Evolutionary conservation across 179 eudicot genomes (phyloP).

Genomic region (Monotropa hypopitys): DNA sequence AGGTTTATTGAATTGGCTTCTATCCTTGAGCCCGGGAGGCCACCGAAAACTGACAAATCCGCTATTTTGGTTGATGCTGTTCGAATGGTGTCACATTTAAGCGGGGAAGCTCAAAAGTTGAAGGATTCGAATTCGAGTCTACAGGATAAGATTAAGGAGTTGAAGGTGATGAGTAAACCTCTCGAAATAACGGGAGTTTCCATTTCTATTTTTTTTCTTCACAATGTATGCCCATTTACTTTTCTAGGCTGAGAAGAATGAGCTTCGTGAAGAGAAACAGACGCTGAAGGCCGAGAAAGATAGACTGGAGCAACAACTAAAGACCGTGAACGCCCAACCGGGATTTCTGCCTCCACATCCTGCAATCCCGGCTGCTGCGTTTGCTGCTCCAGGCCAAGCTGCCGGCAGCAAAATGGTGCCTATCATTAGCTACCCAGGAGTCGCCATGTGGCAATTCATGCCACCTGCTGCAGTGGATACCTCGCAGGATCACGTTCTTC

Average conservation of each 20-base stretch:
- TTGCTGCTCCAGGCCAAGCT: constrained; percentile 27
- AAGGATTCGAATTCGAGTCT: constrained; percentile 63
- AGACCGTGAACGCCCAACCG: constrained; percentile 41
- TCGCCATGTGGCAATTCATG: constrained; percentile 96
- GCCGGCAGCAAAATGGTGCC: constrained; percentile 60
- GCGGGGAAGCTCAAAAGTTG: constrained; percentile 75
- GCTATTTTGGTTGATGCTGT: constrained; percentile 78
- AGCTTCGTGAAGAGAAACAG: constrained; percentile 83
- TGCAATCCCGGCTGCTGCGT: constrained; percentile 53
- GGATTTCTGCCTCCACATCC: constrained; percentile 32
- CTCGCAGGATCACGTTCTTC: constrained; percentile 74
- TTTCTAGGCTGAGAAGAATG: constrained; percentile 61
- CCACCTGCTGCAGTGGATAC: constrained; percentile 81
- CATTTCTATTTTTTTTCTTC: constrained; percentile 11
- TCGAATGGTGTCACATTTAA: constrained; percentile 65
- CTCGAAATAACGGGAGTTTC: constrained; percentile 20
- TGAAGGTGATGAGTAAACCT: constrained; percentile 36
- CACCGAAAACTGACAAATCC: constrained; percentile 81
- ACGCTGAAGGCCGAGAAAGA: constrained; percentile 76
- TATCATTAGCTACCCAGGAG: constrained; percentile 62
- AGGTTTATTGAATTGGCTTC: constrained; percentile 76
- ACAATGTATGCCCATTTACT: not conserved
- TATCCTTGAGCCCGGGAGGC: constrained; percentile 78
- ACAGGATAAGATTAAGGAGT: constrained; percentile 72
- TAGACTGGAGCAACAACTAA: constrained; percentile 63